Base-by-base conservation (phyloP, 1,284 basidiomycete species). In the Cutaneotrichosporon daszewskae region DNA sequence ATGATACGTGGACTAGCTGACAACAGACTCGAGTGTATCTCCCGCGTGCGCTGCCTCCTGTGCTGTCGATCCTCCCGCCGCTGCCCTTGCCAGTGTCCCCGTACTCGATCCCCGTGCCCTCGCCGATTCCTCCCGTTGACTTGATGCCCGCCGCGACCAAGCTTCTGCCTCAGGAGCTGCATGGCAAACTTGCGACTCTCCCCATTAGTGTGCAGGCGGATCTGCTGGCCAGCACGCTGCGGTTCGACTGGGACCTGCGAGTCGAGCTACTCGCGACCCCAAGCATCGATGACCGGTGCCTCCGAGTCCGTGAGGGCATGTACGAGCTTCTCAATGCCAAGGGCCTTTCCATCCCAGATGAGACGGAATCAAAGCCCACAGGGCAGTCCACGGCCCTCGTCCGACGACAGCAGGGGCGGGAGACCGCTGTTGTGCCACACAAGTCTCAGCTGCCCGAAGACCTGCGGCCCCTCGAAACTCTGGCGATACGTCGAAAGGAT, bases 31-130 rank as follows among this genome's bases (percentile, higher is more conserved):
- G 66, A 3, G 57, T 68, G 18, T 51, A 64, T 24, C 56, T 68
- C 8, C 63, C 66, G 3, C 53, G 59, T 25, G 59, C 63, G 0
- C 54, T 68, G 3, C 66, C 66, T 2, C 66, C 66, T 2, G 49
- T 65, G 18, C 45, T 68, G 5, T 63, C 64, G 4, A 62, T 68
- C 37, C 54, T 66, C 4, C 64, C 64, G 6, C 58, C 56, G 2
- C 50, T 60, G 12, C 60, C 63, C 3, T 44, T 66, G 1, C 50
- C 56, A 3, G 50, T 55, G 5, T 53, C 60, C 1, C 49, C 58
- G 1, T 68, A 53, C 47, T 62, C 64, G n/a, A 40, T 68, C 0
- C 64, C 66, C 1, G 39, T 68, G 0, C 57, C 61, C 3, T 35
- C 47, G 1, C 39, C 57, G 1, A 36, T 50, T 5, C 34, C 47